Conservation (phyloP, 176 grass and related monocot species). For the Bonia amplexicaulis region DNA sequence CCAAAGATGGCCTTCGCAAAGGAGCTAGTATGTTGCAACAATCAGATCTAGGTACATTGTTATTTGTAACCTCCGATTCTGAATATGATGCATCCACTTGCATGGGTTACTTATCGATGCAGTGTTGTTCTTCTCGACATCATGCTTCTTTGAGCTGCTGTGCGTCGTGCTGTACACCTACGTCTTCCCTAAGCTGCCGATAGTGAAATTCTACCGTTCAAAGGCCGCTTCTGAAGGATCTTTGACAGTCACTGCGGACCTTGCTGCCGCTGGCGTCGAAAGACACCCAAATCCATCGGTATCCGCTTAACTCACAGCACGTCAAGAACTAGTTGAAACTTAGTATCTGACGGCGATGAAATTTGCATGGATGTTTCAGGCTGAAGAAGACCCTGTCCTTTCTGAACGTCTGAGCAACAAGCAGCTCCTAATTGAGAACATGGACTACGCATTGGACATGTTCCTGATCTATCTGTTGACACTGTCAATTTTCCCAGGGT, state of each 20-base stretch:
- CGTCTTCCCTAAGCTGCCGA: constrained; percentile 58
- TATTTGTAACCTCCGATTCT: not conserved
- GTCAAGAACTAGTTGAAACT: not conserved
- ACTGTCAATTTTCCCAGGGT: constrained; percentile 70
- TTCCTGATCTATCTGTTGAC: constrained; percentile 65
- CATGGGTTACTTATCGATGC: constrained; percentile 9
- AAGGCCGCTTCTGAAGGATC: constrained; percentile 69
- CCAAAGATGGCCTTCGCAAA: constrained; percentile 51
- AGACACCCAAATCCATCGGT: constrained; percentile 10
- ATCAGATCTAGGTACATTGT: not conserved
- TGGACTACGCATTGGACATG: constrained; percentile 41
- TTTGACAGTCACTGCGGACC: constrained; percentile 2
- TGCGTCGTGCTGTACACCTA: constrained; percentile 62
- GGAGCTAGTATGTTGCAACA: constrained; percentile 43
- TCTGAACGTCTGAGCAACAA: constrained; percentile 48
- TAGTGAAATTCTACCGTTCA: constrained; percentile 56
- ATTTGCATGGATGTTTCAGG: constrained; percentile 3
- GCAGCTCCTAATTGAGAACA: constrained; percentile 49
- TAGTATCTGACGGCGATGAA: not conserved
- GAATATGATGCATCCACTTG: not conserved
- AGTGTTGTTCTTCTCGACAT: constrained; percentile 59
- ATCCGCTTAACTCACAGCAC: not conserved
- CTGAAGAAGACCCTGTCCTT: constrained; percentile 32
- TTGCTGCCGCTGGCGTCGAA: constrained; percentile 39
- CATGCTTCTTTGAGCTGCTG: constrained; percentile 60